Evolutionary conservation across 139 green algal species (phyloP).

Genomic region (Tetradesmus lagerheimii): DNA sequence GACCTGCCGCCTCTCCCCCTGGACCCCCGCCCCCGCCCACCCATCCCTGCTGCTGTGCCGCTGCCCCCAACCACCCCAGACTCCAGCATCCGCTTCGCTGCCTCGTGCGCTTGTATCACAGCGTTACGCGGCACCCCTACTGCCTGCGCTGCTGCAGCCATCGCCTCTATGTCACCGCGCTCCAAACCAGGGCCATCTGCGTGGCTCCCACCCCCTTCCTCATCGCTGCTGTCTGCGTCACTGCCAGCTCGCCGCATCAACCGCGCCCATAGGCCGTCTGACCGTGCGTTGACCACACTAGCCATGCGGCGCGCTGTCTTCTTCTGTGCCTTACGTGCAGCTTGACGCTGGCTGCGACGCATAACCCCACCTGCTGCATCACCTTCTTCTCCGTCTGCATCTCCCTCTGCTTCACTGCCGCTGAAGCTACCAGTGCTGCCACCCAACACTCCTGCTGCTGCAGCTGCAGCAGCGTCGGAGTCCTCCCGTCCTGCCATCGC

Average conservation of each 20-base stretch:
- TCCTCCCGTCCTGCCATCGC: not conserved
- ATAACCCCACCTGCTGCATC: not conserved
- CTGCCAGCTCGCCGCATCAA: slow-evolving; percentile 27
- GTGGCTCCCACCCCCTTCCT: not conserved
- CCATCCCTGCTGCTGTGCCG: not conserved
- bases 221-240: slow-evolving; percentile 11
- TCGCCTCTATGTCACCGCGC: slow-evolving; percentile 12
- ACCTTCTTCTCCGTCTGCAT: not conserved
- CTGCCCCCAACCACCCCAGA: not conserved
- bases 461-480: not conserved
- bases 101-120: slow-evolving; percentile 20
- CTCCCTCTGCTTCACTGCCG: slow-evolving; percentile 18
- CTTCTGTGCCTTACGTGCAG: slow-evolving; percentile 15
- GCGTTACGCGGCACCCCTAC: not conserved
- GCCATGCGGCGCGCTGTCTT: slow-evolving; percentile 29
- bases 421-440: not conserved
- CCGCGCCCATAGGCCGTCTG: slow-evolving; percentile 29
- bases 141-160: slow-evolving; percentile 26
- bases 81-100: not conserved
- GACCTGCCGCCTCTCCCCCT: not conserved
- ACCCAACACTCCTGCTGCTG: not conserved
- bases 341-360: slow-evolving; percentile 30
- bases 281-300: slow-evolving; percentile 26
- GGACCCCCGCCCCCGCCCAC: not conserved
- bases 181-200: not conserved